phyloP scores from a whole-genome alignment of 306 rosid genomes.

The Prunus mume region DNA sequence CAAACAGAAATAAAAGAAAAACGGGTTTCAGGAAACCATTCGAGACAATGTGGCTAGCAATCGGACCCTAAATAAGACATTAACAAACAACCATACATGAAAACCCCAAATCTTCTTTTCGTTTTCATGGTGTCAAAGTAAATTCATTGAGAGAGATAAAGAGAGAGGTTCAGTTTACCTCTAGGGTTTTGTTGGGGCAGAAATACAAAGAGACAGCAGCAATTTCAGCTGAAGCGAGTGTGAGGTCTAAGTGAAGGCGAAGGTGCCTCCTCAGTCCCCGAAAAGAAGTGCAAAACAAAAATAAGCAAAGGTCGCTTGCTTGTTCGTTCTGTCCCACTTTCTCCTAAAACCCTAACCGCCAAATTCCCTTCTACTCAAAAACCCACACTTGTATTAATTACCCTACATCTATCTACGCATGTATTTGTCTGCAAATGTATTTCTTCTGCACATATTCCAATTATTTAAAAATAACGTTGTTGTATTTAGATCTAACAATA shows the following conservation, averaged over 20 bases:
- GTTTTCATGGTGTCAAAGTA: neutral
- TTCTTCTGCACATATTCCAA: too few relatives aligned
- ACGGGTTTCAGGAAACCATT: neutral
- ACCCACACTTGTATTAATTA: neutral
- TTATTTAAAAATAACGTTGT: too few relatives aligned
- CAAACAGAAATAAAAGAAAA: neutral
- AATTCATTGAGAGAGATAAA: neutral
- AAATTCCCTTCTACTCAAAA: neutral
- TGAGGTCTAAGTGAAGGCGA: neutral
- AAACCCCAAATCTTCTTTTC: neutral
- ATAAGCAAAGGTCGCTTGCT: neutral
- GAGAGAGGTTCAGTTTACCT: neutral
- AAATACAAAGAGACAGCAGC: neutral
- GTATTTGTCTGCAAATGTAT: too few relatives aligned
- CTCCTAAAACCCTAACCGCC: constrained; percentile 17
- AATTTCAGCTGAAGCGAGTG: neutral
- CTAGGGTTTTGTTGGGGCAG: neutral
- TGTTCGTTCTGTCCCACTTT: neutral
- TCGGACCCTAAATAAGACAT: constrained; percentile 1
- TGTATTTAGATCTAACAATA: too few relatives aligned
- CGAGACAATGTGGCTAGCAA: neutral
- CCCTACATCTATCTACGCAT: too few relatives aligned
- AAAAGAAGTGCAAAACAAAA: neutral
- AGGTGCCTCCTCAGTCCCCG: neutral
- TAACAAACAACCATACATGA: neutral